These are phyloP conservation scores for Colletotrichum scovillei DNA, from an alignment of 2,329 filamentous ascomycete genomes.

Conservation along the genomic window DNA sequence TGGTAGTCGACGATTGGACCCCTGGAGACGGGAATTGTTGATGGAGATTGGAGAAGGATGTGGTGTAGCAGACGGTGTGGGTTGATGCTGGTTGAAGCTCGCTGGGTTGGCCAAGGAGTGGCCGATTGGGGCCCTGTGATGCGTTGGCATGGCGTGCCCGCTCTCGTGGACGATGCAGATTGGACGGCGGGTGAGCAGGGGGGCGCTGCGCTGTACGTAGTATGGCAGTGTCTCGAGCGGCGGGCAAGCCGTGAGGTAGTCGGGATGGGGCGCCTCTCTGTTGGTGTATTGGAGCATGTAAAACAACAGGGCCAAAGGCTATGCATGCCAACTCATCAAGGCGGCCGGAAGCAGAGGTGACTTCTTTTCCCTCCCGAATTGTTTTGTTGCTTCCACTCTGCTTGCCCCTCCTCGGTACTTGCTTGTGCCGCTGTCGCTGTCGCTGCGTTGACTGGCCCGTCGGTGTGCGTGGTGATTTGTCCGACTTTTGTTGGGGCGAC, in stretches of 20 bases:
- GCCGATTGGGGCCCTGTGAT: slow-evolving; percentile 36
- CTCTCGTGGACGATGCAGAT: slow-evolving; percentile 39
- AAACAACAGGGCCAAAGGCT: slow-evolving; percentile 32
- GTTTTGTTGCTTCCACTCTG: neutral
- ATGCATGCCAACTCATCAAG: slow-evolving; percentile 36
- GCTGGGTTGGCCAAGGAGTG: slow-evolving; percentile 21
- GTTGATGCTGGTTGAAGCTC: slow-evolving; percentile 24
- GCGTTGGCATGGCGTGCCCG: slow-evolving; percentile 36
- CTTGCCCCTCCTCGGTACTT: neutral
- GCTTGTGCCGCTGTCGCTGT: neutral
- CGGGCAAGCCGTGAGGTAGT: neutral
- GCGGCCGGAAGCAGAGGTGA: slow-evolving; percentile 25
- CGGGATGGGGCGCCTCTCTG: neutral
- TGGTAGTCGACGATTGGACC: slow-evolving; percentile 26
- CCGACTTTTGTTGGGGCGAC: slow-evolving; percentile 26
- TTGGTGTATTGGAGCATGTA: slow-evolving; percentile 21
- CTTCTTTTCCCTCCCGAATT: neutral
- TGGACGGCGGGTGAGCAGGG: slow-evolving; percentile 32
- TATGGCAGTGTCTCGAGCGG: slow-evolving; percentile 7
- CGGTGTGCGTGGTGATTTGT: slow-evolving; percentile 28
- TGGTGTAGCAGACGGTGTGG: slow-evolving; percentile 11
- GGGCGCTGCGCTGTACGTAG: neutral
- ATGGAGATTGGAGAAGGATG: slow-evolving; percentile 16
- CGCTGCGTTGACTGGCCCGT: slow-evolving; percentile 19
- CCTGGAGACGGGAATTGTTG: slow-evolving; percentile 5